phyloP scores from a whole-genome alignment of 2,329 filamentous ascomycete species.

The Colletotrichum kahawae region DNA sequence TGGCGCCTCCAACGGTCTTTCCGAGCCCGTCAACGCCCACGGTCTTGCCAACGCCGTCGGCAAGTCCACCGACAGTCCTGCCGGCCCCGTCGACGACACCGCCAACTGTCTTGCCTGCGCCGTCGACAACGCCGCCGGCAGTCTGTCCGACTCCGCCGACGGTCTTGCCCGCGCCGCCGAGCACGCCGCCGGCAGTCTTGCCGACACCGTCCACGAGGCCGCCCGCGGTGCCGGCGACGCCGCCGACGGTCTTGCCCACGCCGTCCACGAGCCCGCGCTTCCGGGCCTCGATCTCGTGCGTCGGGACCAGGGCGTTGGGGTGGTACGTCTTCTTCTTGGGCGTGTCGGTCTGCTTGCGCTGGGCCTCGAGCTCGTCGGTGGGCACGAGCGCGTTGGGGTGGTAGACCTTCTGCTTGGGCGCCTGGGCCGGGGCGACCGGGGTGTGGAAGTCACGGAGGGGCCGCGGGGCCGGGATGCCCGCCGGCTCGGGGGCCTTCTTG shows the following conservation, averaged over 20 bases:
- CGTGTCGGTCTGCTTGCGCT: background rate
- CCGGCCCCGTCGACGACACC: background rate
- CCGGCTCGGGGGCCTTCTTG: background rate
- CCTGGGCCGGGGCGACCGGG: background rate
- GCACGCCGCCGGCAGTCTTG: background rate
- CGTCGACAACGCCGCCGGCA: background rate
- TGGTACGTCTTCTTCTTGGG: slow-evolving; percentile 12
- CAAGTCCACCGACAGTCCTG: background rate
- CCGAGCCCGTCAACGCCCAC: background rate
- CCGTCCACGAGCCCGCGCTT: background rate
- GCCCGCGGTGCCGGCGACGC: background rate
- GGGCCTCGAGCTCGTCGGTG: background rate
- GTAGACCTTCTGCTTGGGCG: slow-evolving; percentile 3
- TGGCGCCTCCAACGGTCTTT: background rate
- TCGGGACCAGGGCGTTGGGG: background rate
- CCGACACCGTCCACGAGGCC: background rate
- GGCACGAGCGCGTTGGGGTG: slow-evolving; percentile 1
- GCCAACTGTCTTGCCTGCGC: background rate
- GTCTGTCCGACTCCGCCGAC: background rate
- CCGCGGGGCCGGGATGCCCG: background rate
- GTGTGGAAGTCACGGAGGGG: background rate
- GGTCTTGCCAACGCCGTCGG: background rate
- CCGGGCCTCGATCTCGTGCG: slow-evolving; percentile 5
- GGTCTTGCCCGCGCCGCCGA: slow-evolving; percentile 2
- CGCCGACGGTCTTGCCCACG: background rate